Base-by-base conservation (phyloP, 2,329 filamentous ascomycete genomes). In the Aureobasidium namibiae region DNA sequence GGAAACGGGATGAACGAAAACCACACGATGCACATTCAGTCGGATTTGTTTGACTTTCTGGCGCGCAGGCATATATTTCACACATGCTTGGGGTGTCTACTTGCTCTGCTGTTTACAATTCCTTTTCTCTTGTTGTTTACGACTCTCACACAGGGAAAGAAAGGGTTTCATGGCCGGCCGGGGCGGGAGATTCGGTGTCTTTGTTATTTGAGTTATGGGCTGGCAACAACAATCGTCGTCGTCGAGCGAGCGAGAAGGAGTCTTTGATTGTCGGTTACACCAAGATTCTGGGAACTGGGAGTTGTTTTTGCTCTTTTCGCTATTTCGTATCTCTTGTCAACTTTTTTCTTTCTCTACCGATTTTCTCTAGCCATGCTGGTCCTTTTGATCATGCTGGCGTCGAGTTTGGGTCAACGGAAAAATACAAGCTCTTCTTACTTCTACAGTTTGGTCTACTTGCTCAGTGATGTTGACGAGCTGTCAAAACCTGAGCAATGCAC, bases 21-120 rank as follows among this genome's bases (percentile, higher is more conserved):
- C 38, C 36, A 45, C 36, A 59, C 39, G 57, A 59, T 45, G 46
- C 57, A 61, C 53, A 62, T 60, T 57, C 59, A 59, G 53, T 62
- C 56, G 61, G 61, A 59, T 54, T 61, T 57, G n/a, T 59, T 59
- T 62, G 42, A 34, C 53, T 50, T 60, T 18, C 46, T 60, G 58
- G 45, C n/a, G 57, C 57, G 46, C 57, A 45, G 45, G 57, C 46
- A 52, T 59, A 39, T 50, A 46, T 48, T 26, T 41, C 18, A 34
- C 44, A 39, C 45, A 42, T 52, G 46, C 38, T 38, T 34, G 44
- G 56, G 56, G 36, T 59, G 49, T 50, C 34, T 59, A 36, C 56
- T 59, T 45, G 42, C 42, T 49, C 46, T 50, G 56, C 44, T 59
- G 34, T 59, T 52, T 59, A 52, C 36, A 42, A 21, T 39, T 31